Evolutionary conservation across 1,284 basidiomycete species (phyloP), one percentile per base, ranked within the genome.

Genomic region (Puccinia polysora): DNA sequence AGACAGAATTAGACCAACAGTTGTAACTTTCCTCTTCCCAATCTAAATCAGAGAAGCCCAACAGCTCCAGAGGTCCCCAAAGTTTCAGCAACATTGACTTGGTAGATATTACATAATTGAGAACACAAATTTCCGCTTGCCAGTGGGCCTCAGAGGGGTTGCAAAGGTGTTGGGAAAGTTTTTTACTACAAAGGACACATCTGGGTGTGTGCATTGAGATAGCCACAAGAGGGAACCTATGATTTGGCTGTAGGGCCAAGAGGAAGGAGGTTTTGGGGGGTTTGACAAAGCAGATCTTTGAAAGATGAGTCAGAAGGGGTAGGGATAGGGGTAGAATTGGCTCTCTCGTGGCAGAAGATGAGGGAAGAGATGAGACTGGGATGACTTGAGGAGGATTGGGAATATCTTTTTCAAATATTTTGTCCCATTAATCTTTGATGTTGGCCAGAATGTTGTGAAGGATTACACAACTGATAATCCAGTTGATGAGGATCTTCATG

Each of bases 121-220:
- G 20, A 23, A 53, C 50, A 8, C 50, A 20, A 8, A 53, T 10
- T 10, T 20, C 50, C 25, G 50, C 50, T 20, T 28, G 8, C 50
- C 50, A 53, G 20, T 53, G 50, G 8, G 50, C 18, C 50, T 53
- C 50, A 28, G 50, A 53, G 10, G 50, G 50, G 25, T 53, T 20
- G 10, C 50, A 20, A 28, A 53, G 50, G 10, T 8, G 18, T 18
- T 43, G 40, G 18, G 40, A 43, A 8, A 43, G 40, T 18, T 43
- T 43, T 43, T 43, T 43, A 43, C 40, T 43, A 18, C 40, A 43
- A 43, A 43, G 8, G 40, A 53, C 10, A 53, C 50, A 53, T 53
- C 50, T 10, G 50, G 50, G 8, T 20, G 50, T 10, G 50, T 53
- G 25, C 50, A 53, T 53, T 53, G 50, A 8, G 50, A n/a, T 10